These are phyloP conservation scores for Fistulifera solaris DNA, from an alignment of 108 stramenopile species.

Conservation along the genomic window DNA sequence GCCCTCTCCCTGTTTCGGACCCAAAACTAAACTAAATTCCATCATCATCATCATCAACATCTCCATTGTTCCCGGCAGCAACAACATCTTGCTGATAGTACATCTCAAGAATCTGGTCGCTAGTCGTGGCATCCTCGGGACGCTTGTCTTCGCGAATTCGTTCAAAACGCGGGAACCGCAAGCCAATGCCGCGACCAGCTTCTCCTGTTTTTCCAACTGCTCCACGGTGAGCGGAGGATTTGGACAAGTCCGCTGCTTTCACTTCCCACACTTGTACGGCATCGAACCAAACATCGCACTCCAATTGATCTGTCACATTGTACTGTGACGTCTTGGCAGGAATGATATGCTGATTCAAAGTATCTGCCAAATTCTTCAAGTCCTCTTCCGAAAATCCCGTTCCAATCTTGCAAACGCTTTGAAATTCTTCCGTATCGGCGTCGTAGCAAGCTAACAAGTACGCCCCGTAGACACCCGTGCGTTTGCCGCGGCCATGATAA, in stretches of 20 bases:
- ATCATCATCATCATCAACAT: conserved; percentile 33
- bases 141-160: conserved; percentile 96
- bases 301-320: conserved; percentile 73
- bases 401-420: conserved; percentile 98
- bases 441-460: conserved; percentile 99
- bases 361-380: conserved; percentile 66
- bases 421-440: conserved; percentile 91
- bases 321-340: conserved; percentile 65
- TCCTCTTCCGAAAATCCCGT: conserved; percentile 98
- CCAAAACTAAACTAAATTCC: conserved; percentile 8
- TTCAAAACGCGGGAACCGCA: conserved; percentile 98
- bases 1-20: too few species aligned
- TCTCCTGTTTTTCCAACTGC: conserved; percentile 80
- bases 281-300: conserved; percentile 96
- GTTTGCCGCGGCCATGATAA: conserved; percentile 92
- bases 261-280: conserved; percentile 97
- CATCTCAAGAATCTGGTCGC: conserved; percentile 94
- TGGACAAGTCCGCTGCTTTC: conserved; percentile 95
- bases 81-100: conserved; percentile 89
- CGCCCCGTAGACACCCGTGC: conserved; percentile 93
- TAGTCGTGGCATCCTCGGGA: conserved; percentile 90
- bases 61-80: conserved; percentile 26
- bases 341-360: conserved; percentile 63
- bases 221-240: conserved; percentile 83
- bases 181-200: conserved; percentile 88